phyloP scores from a whole-genome alignment of 2,329 filamentous ascomycete species.

The Penicillium frequentans region DNA sequence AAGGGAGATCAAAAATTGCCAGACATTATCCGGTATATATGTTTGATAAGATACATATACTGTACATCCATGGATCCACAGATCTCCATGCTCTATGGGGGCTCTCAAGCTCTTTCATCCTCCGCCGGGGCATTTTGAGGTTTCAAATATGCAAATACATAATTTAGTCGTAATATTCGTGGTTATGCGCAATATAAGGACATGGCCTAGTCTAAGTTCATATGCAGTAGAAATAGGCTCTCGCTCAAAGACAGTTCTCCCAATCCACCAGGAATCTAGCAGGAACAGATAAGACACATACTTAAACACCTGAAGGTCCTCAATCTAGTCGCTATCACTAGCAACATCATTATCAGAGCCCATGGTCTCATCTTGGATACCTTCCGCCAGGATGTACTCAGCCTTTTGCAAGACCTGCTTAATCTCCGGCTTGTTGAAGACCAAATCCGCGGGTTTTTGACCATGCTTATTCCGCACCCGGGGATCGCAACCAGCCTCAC shows the following conservation, averaged over 20 bases:
- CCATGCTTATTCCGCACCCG: constrained; percentile 50
- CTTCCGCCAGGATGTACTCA: constrained; percentile 50
- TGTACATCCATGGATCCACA: neutral
- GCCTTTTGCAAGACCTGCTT: constrained; percentile 44
- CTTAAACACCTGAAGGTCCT: neutral
- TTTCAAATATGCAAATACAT: neutral
- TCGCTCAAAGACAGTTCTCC: neutral
- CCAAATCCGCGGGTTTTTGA: constrained; percentile 47
- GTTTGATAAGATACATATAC: neutral
- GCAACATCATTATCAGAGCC: constrained; percentile 40
- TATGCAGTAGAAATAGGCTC: constrained; percentile 7
- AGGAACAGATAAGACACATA: neutral
- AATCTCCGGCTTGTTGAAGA: constrained; percentile 45
- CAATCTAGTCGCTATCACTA: constrained; percentile 41
- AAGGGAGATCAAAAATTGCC: no score
- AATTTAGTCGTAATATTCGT: neutral
- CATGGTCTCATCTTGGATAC: constrained; percentile 38
- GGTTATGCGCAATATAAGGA: constrained; percentile 7
- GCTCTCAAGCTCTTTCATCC: neutral
- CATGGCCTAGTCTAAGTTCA: constrained; percentile 15
- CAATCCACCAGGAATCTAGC: constrained; percentile 1
- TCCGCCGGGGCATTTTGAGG: neutral
- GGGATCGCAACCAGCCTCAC: constrained; percentile 50
- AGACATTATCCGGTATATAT: no score
- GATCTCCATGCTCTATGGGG: no score